Evolutionary conservation across 2,329 filamentous ascomycete species (phyloP), one percentile per base, ranked within the genome.

Genomic region (Alternaria sp.): DNA sequence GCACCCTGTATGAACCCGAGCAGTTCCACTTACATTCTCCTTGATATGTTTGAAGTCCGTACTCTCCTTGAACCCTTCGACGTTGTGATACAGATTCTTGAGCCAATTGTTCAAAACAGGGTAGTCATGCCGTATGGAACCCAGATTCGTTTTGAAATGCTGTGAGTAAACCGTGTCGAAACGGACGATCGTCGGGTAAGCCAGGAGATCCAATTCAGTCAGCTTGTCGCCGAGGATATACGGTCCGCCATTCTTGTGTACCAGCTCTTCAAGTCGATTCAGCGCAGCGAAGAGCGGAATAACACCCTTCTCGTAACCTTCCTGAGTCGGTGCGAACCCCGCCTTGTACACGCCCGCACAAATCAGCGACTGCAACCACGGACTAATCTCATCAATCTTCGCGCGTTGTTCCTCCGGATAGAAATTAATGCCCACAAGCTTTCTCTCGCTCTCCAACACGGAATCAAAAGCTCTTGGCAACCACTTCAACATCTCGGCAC

Each of bases 21-120:
- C 30, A n/a, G 2, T 21, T 52, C 9, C 10, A 74, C 79, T 73
- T 51, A 81, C 79, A 65, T 89, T 90, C 74, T 91, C 89, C 77
- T 91, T 91, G 73, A 91, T 91, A 70, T 91, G 89, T 65, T 79
- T 84, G 67, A 91, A 91, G 65, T 91, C 81, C 0, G 89, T 91
- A 15, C 86, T 88, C 68, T 87, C 85, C 61, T 75, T 83, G 64
- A 88, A 88, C 0, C 83, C 86, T 17, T 78, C 70, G 1, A 85
- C 81, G 61, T 86, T 84, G 83, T 85, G 88, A 77, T 89, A 90
- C 73, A 89, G 71, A 32, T 82, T 82, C 76, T 84, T 87, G 66
- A 90, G 67, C 86, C 87, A 90, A 65, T 88, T 87, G 72, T 88
- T 82, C 59, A 90, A 70, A 11, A 86, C 82, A 0, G 88, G 88